These are phyloP conservation scores for Globisporangium echinulatum DNA, from an alignment of 352 stramenopile genomes.

Conservation along the genomic window DNA sequence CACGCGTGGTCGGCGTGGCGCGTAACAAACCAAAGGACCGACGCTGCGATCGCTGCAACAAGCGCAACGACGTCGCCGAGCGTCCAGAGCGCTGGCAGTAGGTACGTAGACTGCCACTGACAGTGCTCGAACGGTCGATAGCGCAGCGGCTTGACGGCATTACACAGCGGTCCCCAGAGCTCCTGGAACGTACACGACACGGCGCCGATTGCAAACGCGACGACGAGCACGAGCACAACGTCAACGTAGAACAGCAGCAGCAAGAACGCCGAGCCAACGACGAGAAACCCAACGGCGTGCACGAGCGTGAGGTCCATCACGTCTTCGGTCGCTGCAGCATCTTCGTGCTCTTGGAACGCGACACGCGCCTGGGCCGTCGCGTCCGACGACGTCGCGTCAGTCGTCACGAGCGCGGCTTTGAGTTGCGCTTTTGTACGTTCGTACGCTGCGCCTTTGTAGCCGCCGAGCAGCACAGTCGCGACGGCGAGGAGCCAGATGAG, in stretches of 20 bases:
- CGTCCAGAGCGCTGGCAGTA: slow-evolving; percentile 60
- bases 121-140: slow-evolving; percentile 32
- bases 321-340: slow-evolving; percentile 30
- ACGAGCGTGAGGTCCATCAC: slow-evolving; percentile 86
- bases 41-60: slow-evolving; percentile 39
- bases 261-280: slow-evolving; percentile 87
- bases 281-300: slow-evolving; percentile 88
- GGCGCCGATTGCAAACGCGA: slow-evolving; percentile 54
- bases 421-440: slow-evolving; percentile 64
- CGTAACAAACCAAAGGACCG: slow-evolving; percentile 65
- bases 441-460: slow-evolving; percentile 60
- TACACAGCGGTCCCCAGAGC: slow-evolving; percentile 56
- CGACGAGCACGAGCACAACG: slow-evolving; percentile 70
- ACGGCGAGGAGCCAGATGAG: slow-evolving; percentile 78
- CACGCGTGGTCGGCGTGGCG: slow-evolving; percentile 81
- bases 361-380: slow-evolving; percentile 38
- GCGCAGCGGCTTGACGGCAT: slow-evolving; percentile 28
- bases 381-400: slow-evolving; percentile 47
- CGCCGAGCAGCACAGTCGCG: slow-evolving; percentile 58
- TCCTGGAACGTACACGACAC: slow-evolving; percentile 48
- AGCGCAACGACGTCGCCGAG: slow-evolving; percentile 85
- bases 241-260: slow-evolving; percentile 89
- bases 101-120: slow-evolving; percentile 30
- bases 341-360: slow-evolving; percentile 54
- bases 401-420: slow-evolving; percentile 35